Evolutionary conservation across 2,329 filamentous ascomycete genomes (phyloP), one percentile per base, ranked within the genome.

Genomic region (Neophaeococcomyces aloes): DNA sequence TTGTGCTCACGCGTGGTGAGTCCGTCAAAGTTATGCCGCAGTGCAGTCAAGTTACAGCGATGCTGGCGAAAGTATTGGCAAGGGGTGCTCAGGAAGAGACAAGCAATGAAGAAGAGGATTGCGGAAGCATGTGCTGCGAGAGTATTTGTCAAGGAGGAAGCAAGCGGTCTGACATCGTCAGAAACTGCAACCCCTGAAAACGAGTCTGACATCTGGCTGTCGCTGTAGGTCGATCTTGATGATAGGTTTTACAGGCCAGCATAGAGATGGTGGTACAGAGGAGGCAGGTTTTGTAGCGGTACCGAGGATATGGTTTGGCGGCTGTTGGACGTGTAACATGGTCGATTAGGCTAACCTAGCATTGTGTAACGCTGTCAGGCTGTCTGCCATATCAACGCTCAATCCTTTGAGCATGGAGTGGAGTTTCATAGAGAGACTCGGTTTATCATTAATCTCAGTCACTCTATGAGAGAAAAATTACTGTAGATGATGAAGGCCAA

Each of bases 1-100:
- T 67, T 81, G 4, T 75, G 74, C 32, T 76, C 73, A 3, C 68
- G 76, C 31, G 61, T 80, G 1, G 62, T 80, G 3, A 67, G 70
- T 0, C 64, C 74, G 4, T 67, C 68, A 1, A 65, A 65, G 44
- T 61, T 60, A 10, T 62, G 67, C 45, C 67, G 69, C 33, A 76
- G 76, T 2, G 74, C 75, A 0, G 56, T 62, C 2, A 62, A 63
- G 0, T 66, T 81, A 13, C 76, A 80, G 54, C 61, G 62, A 13
- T 64, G 65, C 5, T 79, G 69, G 62, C 69, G 75, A 7, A 34
- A 27, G 19, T 29, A 50, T 23, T 49, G 44, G 49, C 32, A 18
- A 17, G 40, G 13, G 11, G 25, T 42, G 8, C 30, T 34, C 19
- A 35, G 34, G n/a, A 19, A 42, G 23, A 42, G 32, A 29, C 40